Percentiles rank a stretch among this genome's conserved stretches.
Evolutionary conservation across 306 rosid species (phyloP).

Genomic region (Cicer cuneatum): DNA sequence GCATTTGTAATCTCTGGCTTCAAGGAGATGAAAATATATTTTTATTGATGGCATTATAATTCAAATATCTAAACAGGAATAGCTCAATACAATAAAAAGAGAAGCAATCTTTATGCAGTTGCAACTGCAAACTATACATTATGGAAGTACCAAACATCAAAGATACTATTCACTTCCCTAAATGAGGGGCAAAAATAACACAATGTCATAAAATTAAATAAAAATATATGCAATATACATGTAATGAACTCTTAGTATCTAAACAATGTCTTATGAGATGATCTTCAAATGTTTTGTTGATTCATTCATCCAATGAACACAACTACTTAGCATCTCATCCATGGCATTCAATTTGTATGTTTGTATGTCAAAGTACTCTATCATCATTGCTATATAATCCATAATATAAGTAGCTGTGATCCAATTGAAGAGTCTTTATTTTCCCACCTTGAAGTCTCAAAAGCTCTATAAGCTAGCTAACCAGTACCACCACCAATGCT

Average conservation of each 20-base stretch:
- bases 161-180: neutral
- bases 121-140: slow-evolving; percentile 34
- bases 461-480: slow-evolving; percentile 54
- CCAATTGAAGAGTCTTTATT: slow-evolving; percentile 41
- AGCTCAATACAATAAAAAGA: neutral
- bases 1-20: slow-evolving; percentile 6
- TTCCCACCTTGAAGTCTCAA: slow-evolving; percentile 39
- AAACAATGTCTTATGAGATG: slow-evolving; percentile 6
- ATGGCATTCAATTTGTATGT: slow-evolving; percentile 8
- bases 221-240: slow-evolving; percentile 29
- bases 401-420: slow-evolving; percentile 24
- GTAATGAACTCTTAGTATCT: slow-evolving; percentile 35
- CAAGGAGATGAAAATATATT: neutral
- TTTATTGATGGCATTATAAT: neutral
- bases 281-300: slow-evolving; percentile 31
- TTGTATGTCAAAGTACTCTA: slow-evolving; percentile 29
- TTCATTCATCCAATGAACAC: slow-evolving; percentile 27
- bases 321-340: neutral
- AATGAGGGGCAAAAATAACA: slow-evolving; percentile 14
- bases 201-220: neutral
- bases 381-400: slow-evolving; percentile 24
- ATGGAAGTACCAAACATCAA: slow-evolving; percentile 9
- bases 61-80: neutral
- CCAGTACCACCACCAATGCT: slow-evolving; percentile 44
- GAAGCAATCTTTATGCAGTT: slow-evolving; percentile 26